Conservation (phyloP, 805 yeast species). For the Candida quercuum region DNA sequence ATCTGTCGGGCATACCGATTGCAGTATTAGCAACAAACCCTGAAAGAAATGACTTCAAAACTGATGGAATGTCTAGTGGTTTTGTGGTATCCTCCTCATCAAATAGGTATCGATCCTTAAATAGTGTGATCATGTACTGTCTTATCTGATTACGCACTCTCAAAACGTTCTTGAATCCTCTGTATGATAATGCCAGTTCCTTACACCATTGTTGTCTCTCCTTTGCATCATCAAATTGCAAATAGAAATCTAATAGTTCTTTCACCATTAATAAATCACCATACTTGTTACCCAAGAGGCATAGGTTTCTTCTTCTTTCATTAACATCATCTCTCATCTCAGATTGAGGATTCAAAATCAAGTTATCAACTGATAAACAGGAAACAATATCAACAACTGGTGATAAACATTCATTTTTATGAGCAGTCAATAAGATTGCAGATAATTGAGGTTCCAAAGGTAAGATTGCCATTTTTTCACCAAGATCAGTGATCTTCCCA, state of each 20-base stretch:
- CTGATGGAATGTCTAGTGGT: conserved; percentile 45
- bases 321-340: conserved; percentile 83
- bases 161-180: conserved; percentile 74
- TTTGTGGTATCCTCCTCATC: conserved; percentile 18
- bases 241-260: conserved; percentile 62
- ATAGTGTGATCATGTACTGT: conserved; percentile 54
- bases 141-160: conserved; percentile 72
- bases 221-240: conserved; percentile 34
- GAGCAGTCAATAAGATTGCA: conserved; percentile 74
- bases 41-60: conserved; percentile 72
- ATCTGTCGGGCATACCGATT: conserved; percentile 89
- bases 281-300: conserved; percentile 62
- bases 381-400: conserved; percentile 86
- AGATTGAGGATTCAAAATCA: conserved; percentile 72
- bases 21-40: conserved; percentile 92
- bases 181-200: conserved; percentile 65
- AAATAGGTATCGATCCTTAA: conserved; percentile 30
- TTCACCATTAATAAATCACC: conserved; percentile 85
- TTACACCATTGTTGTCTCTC: conserved; percentile 82
- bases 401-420: conserved; percentile 42
- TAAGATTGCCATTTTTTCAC: conserved; percentile 80
- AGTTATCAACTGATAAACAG: conserved; percentile 88
- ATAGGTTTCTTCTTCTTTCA: conserved; percentile 61
- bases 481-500: conserved; percentile 75
- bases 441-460: conserved; percentile 93